Conservation (phyloP, 2,329 filamentous ascomycete genomes). For the Colletotrichum liriopes region DNA sequence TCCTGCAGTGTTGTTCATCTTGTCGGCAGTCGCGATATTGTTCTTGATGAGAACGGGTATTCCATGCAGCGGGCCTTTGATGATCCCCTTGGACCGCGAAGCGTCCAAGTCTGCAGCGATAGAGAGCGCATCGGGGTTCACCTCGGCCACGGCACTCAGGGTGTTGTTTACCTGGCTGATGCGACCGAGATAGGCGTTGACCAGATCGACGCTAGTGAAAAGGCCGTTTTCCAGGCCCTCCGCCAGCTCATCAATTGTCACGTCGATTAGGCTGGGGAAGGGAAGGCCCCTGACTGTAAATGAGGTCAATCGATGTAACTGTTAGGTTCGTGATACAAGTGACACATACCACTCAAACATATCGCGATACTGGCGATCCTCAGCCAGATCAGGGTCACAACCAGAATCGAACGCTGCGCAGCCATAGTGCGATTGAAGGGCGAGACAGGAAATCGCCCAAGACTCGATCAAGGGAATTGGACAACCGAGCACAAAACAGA, state of each 20-base stretch:
- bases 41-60: slow-evolving; percentile 77
- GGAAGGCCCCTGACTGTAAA: slow-evolving; percentile 25
- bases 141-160: slow-evolving; percentile 53
- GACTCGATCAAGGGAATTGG: neutral
- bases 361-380: slow-evolving; percentile 12
- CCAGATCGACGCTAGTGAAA: slow-evolving; percentile 57
- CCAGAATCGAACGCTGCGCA: neutral
- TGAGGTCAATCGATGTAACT: slow-evolving; percentile 2
- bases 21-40: slow-evolving; percentile 74
- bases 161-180: slow-evolving; percentile 47
- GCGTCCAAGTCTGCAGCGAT: slow-evolving; percentile 52
- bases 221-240: slow-evolving; percentile 50
- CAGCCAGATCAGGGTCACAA: slow-evolving; percentile 27
- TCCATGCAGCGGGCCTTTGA: slow-evolving; percentile 69
- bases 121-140: slow-evolving; percentile 54
- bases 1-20: slow-evolving; percentile 73
- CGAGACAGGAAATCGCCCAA: too few species aligned
- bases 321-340: neutral
- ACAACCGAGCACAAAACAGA: too few species aligned
- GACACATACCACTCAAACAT: slow-evolving; percentile 29
- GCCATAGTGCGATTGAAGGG: neutral
- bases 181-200: slow-evolving; percentile 49
- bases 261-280: slow-evolving; percentile 53
- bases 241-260: slow-evolving; percentile 52
- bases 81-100: slow-evolving; percentile 48